phyloP scores from a whole-genome alignment of 305 asterid genomes.

The Fraxinus latifolia region DNA sequence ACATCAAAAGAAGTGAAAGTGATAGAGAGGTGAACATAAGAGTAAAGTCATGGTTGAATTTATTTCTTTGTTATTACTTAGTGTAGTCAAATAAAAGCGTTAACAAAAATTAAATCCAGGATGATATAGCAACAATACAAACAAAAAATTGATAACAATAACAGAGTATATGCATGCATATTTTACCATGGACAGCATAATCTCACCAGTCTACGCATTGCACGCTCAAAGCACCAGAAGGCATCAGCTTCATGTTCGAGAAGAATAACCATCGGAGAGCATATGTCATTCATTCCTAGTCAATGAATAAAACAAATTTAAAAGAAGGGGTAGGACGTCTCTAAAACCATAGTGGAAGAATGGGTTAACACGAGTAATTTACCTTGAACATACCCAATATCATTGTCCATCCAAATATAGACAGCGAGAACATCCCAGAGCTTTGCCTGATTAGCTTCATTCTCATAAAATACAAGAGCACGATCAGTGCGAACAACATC shows the following conservation, averaged over 20 bases:
- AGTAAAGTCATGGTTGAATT: neutral
- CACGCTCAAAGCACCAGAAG: conserved; percentile 97
- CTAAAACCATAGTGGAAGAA: conserved; percentile 21
- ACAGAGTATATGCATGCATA: neutral
- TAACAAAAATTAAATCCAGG: conserved; percentile 1
- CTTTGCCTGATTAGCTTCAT: conserved; percentile 72
- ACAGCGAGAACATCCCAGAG: conserved; percentile 87
- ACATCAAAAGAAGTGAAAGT: neutral
- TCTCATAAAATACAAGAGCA: conserved; percentile 68
- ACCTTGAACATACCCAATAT: conserved; percentile 99
- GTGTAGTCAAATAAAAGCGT: neutral
- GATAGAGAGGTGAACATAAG: neutral
- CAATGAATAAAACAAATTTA: conserved; percentile 24
- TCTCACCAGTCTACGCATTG: conserved; percentile 90
- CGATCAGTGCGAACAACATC: conserved; percentile 96
- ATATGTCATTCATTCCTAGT: conserved; percentile 95
- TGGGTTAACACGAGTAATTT: conserved; percentile 26
- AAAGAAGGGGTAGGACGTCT: conserved; percentile 25
- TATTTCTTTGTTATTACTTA: neutral
- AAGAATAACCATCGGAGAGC: conserved; percentile 92
- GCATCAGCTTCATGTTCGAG: conserved; percentile 94
- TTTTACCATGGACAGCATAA: conserved; percentile 17
- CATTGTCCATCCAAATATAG: conserved; percentile 91
- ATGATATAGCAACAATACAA: neutral
- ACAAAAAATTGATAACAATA: neutral